These are phyloP conservation scores for Kwoniella bestiolae DNA, from an alignment of 768 basidiomycete species.

Conservation along the genomic window DNA sequence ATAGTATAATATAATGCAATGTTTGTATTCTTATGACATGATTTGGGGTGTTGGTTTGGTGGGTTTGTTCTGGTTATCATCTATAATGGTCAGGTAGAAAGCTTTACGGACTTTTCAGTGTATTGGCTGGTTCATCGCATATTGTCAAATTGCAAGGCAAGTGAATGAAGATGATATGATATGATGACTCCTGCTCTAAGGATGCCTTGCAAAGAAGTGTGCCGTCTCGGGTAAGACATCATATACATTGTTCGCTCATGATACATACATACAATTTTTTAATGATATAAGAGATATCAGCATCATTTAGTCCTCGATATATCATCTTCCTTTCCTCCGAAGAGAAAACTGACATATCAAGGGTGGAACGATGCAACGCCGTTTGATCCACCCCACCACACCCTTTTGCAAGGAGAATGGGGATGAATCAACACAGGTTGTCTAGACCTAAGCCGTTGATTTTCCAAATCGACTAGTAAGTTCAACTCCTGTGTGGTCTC, in stretches of 20 bases:
- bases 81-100: too few relatives aligned
- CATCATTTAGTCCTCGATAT: conserved; percentile 29
- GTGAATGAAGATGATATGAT: too few relatives aligned
- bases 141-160: too few relatives aligned
- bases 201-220: too few relatives aligned
- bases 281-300: not conserved
- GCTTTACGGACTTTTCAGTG: too few relatives aligned
- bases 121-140: too few relatives aligned
- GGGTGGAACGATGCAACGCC: conserved; percentile 32
- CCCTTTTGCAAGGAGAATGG: not conserved
- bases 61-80: too few relatives aligned
- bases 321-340: conserved; percentile 6
- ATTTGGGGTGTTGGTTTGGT: too few relatives aligned
- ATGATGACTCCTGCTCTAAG: too few relatives aligned
- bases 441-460: conserved; percentile 32
- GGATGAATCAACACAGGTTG: conserved; percentile 26
- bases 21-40: not conserved
- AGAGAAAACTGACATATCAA: conserved; percentile 20
- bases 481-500: conserved; percentile 9
- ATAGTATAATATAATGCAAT: too few relatives aligned
- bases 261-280: not conserved
- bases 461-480: conserved; percentile 31
- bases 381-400: not conserved
- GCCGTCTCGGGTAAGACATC: too few relatives aligned
- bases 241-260: not conserved